phyloP scores from a whole-genome alignment of 495 filamentous ascomycete species.

The Neurospora sp. region DNA sequence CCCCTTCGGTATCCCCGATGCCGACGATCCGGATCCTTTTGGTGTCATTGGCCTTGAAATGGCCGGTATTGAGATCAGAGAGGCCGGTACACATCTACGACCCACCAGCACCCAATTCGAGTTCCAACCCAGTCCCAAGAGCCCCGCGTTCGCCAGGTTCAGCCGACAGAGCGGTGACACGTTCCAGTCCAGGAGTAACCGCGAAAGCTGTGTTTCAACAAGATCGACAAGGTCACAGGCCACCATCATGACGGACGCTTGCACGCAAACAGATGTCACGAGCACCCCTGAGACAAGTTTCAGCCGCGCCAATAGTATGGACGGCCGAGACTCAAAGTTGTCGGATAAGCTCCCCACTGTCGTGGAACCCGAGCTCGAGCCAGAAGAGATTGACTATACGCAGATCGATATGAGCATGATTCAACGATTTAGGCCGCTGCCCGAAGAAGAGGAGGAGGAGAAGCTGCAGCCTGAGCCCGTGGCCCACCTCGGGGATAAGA shows the following conservation, averaged over 20 bases:
- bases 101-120: conserved; percentile 69
- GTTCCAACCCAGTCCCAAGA: conserved; percentile 64
- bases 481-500: neutral
- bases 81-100: conserved; percentile 62
- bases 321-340: conserved; percentile 24
- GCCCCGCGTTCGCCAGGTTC: conserved; percentile 63
- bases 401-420: conserved; percentile 40
- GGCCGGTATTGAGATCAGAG: conserved; percentile 74
- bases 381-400: conserved; percentile 43
- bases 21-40: conserved; percentile 77
- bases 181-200: conserved; percentile 48
- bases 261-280: conserved; percentile 43
- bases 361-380: conserved; percentile 37
- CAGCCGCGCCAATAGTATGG: conserved; percentile 38
- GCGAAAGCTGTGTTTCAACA: conserved; percentile 51
- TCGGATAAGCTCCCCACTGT: conserved; percentile 27
- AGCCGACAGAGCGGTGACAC: conserved; percentile 60
- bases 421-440: conserved; percentile 18
- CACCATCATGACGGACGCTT: conserved; percentile 49
- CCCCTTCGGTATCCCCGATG: conserved; percentile 65
- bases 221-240: conserved; percentile 42
- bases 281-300: conserved; percentile 38
- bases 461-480: conserved; percentile 5
- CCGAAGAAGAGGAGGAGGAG: conserved; percentile 12
- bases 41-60: conserved; percentile 78